Evolutionary conservation across 2,329 filamentous ascomycete species (phyloP).

Genomic region (Cladophialophora psammophila): DNA sequence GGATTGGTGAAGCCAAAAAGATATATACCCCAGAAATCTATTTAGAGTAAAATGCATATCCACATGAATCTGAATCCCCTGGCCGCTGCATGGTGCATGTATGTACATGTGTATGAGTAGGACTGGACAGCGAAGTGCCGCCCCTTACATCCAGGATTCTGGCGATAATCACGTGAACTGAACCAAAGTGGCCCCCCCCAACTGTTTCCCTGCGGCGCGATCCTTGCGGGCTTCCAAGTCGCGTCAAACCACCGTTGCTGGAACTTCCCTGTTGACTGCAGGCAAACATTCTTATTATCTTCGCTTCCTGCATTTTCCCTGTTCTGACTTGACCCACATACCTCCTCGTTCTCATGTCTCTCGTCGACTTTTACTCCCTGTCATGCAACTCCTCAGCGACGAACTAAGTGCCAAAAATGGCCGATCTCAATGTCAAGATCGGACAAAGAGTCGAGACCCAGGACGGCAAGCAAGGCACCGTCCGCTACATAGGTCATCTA

Average conservation of each 20-base stretch:
- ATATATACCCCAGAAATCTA: constrained; percentile 36
- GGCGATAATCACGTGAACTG: not conserved
- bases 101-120: not conserved
- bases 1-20: constrained; percentile 27
- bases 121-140: not conserved
- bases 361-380: constrained; percentile 8
- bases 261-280: not conserved
- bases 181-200: not conserved
- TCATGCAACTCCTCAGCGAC: constrained; percentile 28
- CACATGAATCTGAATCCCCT: not conserved
- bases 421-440: constrained; percentile 48
- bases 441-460: constrained; percentile 81
- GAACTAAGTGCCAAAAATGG: constrained; percentile 41
- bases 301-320: not conserved
- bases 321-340: not conserved
- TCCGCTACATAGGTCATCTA: constrained; percentile 78
- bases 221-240: constrained; percentile 5
- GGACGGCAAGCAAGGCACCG: constrained; percentile 76
- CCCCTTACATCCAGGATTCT: not conserved
- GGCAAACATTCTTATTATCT: not conserved
- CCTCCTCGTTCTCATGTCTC: not conserved
- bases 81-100: not conserved
- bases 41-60: constrained; percentile 29
- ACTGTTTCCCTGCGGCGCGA: constrained; percentile 1
- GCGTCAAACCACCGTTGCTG: constrained; percentile 9